These are phyloP conservation scores for Pichia occidentalis DNA, from an alignment of 805 yeast species.

Conservation along the genomic window DNA sequence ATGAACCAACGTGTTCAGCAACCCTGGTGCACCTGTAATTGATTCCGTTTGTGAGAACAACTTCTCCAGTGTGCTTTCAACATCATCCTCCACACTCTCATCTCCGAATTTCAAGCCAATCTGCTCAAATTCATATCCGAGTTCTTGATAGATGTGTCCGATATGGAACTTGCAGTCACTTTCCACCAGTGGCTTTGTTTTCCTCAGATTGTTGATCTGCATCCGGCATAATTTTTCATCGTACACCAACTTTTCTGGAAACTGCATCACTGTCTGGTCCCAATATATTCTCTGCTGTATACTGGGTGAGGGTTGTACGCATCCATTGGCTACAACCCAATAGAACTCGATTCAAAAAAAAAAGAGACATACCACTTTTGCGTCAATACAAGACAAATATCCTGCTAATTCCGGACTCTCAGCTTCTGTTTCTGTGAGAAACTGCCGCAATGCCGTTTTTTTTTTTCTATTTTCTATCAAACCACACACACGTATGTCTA, in stretches of 20 bases:
- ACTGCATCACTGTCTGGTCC: slow-evolving; percentile 2
- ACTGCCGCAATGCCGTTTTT: no score
- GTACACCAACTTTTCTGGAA: slow-evolving; percentile 3
- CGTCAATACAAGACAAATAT: no score
- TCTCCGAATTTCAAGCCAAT: not conserved
- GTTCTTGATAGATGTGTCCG: slow-evolving; percentile 8
- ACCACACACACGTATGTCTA: no score
- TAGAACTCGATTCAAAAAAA: no score
- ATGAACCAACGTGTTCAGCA: slow-evolving; percentile 4
- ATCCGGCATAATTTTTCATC: slow-evolving; percentile 8
- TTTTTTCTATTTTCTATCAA: no score
- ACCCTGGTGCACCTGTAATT: slow-evolving; percentile 1
- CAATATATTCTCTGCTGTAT: not conserved
- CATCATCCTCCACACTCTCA: not conserved
- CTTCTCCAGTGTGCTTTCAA: not conserved
- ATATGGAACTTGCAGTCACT: slow-evolving; percentile 12
- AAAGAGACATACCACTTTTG: no score
- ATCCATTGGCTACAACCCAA: not conserved
- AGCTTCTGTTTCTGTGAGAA: no score
- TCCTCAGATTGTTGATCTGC: slow-evolving; percentile 9
- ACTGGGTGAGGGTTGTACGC: not conserved
- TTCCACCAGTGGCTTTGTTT: slow-evolving; percentile 8
- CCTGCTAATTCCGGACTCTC: no score
- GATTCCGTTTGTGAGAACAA: slow-evolving; percentile 4
- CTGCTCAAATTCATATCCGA: slow-evolving; percentile 9